A percentile compares a stretch with the other conserved stretches of the same genome.
phyloP scores from a whole-genome alignment of 441 rosid species.

The Pelargonium myrrhifolium region DNA sequence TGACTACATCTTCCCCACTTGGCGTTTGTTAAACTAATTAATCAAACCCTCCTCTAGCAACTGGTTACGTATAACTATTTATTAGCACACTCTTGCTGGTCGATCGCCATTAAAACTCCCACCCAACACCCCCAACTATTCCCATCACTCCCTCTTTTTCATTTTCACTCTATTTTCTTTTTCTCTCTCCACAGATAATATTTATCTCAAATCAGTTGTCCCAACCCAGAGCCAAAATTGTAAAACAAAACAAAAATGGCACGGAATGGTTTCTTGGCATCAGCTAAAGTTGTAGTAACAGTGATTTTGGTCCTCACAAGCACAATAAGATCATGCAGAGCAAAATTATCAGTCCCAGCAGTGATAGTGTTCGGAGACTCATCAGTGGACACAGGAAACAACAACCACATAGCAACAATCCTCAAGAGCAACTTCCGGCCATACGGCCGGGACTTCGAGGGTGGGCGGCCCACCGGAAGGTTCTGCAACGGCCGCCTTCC shows the following conservation, averaged over 20 bases:
- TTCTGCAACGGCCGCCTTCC: conserved; percentile 67
- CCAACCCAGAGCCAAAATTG: too few species aligned
- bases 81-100: too few species aligned
- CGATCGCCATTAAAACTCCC: too few species aligned
- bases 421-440: conserved; percentile 51
- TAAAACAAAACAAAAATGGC: neutral
- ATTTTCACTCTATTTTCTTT: too few species aligned
- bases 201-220: too few species aligned
- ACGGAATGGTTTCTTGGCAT: neutral
- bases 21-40: neutral
- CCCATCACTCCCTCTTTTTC: too few species aligned
- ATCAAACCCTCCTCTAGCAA: neutral
- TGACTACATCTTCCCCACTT: neutral
- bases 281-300: neutral
- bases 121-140: too few species aligned
- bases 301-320: neutral
- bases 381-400: conserved; percentile 67
- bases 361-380: conserved; percentile 70
- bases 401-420: conserved; percentile 44
- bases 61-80: neutral
- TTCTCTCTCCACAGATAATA: too few species aligned
- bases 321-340: neutral
- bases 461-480: conserved; percentile 52
- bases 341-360: conserved; percentile 39
- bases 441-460: conserved; percentile 59